A percentile compares a stretch with the other conserved stretches of the same genome.
Conservation (phyloP, 495 filamentous ascomycete species). For the Trypethelium eluteriae region DNA sequence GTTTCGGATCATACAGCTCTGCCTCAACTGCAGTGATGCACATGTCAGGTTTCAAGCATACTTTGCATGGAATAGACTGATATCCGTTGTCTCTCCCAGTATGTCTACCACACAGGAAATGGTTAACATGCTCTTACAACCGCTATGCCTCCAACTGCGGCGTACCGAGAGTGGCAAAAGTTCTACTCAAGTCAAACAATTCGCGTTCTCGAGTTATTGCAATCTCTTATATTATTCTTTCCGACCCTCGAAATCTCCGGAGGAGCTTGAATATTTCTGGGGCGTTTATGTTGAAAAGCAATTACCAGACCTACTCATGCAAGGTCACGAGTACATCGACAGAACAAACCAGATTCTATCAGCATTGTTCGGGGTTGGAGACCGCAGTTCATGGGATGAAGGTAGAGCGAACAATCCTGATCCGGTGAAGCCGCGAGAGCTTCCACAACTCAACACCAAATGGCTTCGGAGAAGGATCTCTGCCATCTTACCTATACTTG, state of each 20-base stretch:
- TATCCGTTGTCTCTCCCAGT: slow-evolving; percentile 59
- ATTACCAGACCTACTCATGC: slow-evolving; percentile 40
- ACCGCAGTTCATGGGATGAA: slow-evolving; percentile 63
- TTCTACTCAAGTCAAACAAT: slow-evolving; percentile 48
- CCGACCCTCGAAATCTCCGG: slow-evolving; percentile 53
- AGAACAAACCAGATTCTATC: slow-evolving; percentile 55
- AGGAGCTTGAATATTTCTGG: slow-evolving; percentile 71
- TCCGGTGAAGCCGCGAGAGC: slow-evolving; percentile 55
- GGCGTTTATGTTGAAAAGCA: slow-evolving; percentile 58
- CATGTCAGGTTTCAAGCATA: slow-evolving; percentile 68
- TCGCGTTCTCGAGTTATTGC: slow-evolving; percentile 61
- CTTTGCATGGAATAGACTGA: slow-evolving; percentile 72
- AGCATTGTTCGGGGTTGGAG: slow-evolving; percentile 59
- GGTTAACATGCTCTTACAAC: slow-evolving; percentile 59
- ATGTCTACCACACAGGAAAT: slow-evolving; percentile 52
- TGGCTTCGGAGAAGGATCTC: slow-evolving; percentile 72
- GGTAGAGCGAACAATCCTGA: slow-evolving; percentile 54
- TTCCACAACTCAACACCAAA: slow-evolving; percentile 71
- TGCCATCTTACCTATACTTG: slow-evolving; percentile 55
- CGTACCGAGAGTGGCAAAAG: slow-evolving; percentile 52
- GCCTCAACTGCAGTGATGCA: slow-evolving; percentile 73
- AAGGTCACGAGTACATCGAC: slow-evolving; percentile 18
- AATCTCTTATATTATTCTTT: slow-evolving; percentile 83
- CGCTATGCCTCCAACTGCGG: slow-evolving; percentile 62
- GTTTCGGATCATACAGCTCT: slow-evolving; percentile 67